A percentile compares a stretch with the other conserved stretches of the same genome.
phyloP scores from a whole-genome alignment of 2,329 filamentous ascomycete genomes.

The Cytospora piceicola region DNA sequence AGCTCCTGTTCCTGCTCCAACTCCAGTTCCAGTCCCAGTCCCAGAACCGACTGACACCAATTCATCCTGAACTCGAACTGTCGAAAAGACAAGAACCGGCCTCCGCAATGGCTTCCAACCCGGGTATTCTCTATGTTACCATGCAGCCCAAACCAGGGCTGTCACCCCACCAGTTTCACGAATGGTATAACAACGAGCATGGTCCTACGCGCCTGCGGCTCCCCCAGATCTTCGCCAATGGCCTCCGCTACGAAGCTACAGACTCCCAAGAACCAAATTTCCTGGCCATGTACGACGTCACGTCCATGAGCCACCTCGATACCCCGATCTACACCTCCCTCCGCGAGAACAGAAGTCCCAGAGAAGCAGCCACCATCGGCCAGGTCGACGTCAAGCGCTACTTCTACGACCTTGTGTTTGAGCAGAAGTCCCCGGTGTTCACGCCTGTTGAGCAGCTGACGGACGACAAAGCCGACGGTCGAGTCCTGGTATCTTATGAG shows the following conservation, averaged over 20 bases:
- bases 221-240: slow-evolving; percentile 73
- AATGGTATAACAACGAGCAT: slow-evolving; percentile 95
- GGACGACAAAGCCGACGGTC: slow-evolving; percentile 61
- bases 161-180: slow-evolving; percentile 74
- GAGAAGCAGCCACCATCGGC: slow-evolving; percentile 58
- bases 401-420: slow-evolving; percentile 69
- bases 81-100: background rate
- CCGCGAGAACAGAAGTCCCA: slow-evolving; percentile 58
- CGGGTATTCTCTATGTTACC: slow-evolving; percentile 80
- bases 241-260: slow-evolving; percentile 75
- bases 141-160: slow-evolving; percentile 77
- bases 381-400: slow-evolving; percentile 68
- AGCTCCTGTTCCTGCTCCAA: no score
- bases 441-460: slow-evolving; percentile 62
- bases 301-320: slow-evolving; percentile 71
- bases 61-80: background rate
- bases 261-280: slow-evolving; percentile 69
- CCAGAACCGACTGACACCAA: no score
- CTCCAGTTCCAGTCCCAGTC: no score
- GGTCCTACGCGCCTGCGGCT: slow-evolving; percentile 79
- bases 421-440: slow-evolving; percentile 60
- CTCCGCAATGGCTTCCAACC: slow-evolving; percentile 40
- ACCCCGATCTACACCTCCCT: slow-evolving; percentile 71
- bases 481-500: slow-evolving; percentile 65
- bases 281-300: slow-evolving; percentile 82